Conservation (phyloP, 768 basidiomycete species). For the Amanita thiersii region DNA sequence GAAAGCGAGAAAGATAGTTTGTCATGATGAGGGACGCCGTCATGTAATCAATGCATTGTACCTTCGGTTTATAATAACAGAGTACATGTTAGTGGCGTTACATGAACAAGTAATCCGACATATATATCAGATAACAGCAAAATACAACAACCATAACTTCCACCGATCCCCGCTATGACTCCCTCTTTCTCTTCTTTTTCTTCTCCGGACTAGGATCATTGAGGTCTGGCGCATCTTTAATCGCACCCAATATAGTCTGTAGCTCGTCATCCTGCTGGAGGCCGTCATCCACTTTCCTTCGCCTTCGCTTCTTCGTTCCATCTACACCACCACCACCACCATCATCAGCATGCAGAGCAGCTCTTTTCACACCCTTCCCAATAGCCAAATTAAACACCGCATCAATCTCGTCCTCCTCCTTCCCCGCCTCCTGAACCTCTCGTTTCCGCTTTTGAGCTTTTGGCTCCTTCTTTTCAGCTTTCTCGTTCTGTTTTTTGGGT, state of each 20-base stretch:
- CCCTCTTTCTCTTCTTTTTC: no score
- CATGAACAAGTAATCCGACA: no score
- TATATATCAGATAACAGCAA: no score
- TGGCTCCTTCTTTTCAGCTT: slow-evolving; percentile 11
- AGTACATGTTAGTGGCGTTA: no score
- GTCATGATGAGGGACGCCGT: no score
- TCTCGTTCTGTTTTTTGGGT: neutral
- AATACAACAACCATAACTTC: no score
- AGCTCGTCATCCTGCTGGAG: slow-evolving; percentile 28
- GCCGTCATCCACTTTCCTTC: slow-evolving; percentile 9
- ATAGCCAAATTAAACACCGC: slow-evolving; percentile 52
- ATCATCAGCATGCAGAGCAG: slow-evolving; percentile 34
- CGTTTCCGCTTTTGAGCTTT: slow-evolving; percentile 37
- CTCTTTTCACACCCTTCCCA: slow-evolving; percentile 53
- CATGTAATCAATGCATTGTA: no score
- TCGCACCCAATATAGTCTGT: slow-evolving; percentile 48
- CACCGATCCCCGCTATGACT: no score
- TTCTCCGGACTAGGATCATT: slow-evolving; percentile 29
- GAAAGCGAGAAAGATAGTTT: no score
- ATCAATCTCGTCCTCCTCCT: slow-evolving; percentile 69
- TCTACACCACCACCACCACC: slow-evolving; percentile 1
- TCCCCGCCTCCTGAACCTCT: slow-evolving; percentile 20
- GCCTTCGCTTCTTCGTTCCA: slow-evolving; percentile 11
- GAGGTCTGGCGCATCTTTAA: slow-evolving; percentile 45
- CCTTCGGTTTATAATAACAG: no score